Conservation (phyloP, 805 yeast genomes). For the Starmerella roubikii region DNA sequence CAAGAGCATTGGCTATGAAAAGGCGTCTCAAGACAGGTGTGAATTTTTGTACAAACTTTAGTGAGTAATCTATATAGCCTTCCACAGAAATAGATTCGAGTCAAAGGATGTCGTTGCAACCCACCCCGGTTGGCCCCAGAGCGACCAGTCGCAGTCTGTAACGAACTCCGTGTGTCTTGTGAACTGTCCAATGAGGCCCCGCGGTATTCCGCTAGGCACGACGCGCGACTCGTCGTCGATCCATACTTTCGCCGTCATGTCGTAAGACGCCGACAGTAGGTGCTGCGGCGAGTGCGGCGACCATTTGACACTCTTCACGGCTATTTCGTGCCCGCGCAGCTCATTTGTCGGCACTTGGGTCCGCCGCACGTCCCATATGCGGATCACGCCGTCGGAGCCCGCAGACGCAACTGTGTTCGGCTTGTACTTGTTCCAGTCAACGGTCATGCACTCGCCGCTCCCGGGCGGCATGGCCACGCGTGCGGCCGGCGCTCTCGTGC, state of each 20-base stretch:
- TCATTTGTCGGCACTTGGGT: conserved; percentile 48
- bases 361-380: conserved; percentile 82
- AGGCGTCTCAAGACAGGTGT: too few species aligned
- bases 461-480: conserved; percentile 48
- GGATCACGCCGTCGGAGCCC: conserved; percentile 77
- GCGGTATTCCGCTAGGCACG: conserved; percentile 10
- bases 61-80: conserved; percentile 24
- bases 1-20: too few species aligned
- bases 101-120: conserved; percentile 95
- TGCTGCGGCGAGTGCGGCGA: conserved; percentile 71
- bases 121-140: conserved; percentile 97
- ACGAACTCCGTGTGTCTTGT: conserved; percentile 74
- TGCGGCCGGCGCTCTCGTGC: conserved; percentile 31
- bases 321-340: conserved; percentile 75
- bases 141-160: conserved; percentile 84
- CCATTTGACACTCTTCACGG: conserved; percentile 74
- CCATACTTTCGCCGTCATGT: conserved; percentile 88
- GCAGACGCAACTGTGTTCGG: conserved; percentile 69
- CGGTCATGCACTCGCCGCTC: conserved; percentile 64
- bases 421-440: conserved; percentile 87
- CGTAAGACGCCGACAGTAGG: conserved; percentile 69
- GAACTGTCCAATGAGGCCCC: conserved; percentile 47
- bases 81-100: conserved; percentile 86
- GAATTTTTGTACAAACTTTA: too few species aligned
- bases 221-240: conserved; percentile 39